Evolutionary conservation across 1,139 yeast genomes (phyloP).

Genomic region (Pichia kudriavzevii): DNA sequence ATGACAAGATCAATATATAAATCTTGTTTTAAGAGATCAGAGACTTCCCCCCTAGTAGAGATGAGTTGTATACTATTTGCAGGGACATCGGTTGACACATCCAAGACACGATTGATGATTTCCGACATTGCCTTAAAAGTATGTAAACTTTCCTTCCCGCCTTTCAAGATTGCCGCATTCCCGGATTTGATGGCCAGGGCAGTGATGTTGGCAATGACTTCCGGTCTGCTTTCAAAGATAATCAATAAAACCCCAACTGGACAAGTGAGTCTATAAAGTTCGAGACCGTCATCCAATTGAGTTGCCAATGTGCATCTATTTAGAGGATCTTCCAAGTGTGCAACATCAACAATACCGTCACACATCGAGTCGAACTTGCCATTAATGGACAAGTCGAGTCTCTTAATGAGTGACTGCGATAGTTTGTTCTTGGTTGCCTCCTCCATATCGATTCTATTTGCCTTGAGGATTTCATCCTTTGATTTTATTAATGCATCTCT

Average conservation of each 20-base stretch:
- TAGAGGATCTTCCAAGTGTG: constrained; percentile 79
- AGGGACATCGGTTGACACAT: constrained; percentile 59
- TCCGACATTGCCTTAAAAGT: constrained; percentile 80
- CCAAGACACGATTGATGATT: constrained; percentile 56
- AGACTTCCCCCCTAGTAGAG: constrained; percentile 82
- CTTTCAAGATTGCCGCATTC: constrained; percentile 90
- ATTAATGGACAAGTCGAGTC: constrained; percentile 72
- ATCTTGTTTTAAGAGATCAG: constrained; percentile 77
- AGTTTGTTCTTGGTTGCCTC: constrained; percentile 54
- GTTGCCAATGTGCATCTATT: constrained; percentile 79
- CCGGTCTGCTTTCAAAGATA: constrained; percentile 95
- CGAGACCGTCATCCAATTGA: constrained; percentile 79
- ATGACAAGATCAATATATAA: constrained; percentile 88
- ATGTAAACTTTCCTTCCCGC: constrained; percentile 87
- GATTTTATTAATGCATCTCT: constrained; percentile 55
- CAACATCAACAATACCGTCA: constrained; percentile 90
- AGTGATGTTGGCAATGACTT: constrained; percentile 94
- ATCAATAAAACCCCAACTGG: constrained; percentile 93
- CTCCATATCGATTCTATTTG: constrained; percentile 69
- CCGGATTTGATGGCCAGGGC: constrained; percentile 95
- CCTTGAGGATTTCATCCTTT: constrained; percentile 57
- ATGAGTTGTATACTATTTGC: constrained; percentile 76
- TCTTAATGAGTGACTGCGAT: constrained; percentile 63
- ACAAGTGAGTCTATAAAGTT: constrained; percentile 73
- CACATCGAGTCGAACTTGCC: constrained; percentile 92